Percentiles rank a stretch among this genome's conserved stretches.
Evolutionary conservation across 805 yeast species (phyloP).

Genomic region (Zygoascus flipseniorum): DNA sequence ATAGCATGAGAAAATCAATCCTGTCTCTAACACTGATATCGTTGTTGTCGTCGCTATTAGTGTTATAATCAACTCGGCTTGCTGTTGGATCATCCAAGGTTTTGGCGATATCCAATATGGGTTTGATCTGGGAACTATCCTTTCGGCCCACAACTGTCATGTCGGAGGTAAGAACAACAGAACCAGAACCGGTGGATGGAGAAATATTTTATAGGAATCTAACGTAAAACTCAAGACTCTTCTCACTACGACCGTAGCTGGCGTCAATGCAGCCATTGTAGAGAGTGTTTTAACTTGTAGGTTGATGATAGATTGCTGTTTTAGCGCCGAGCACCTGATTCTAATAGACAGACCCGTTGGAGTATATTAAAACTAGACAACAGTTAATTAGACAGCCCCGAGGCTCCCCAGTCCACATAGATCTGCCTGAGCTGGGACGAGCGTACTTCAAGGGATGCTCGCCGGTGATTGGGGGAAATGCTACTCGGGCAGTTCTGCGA

Average conservation of each 20-base stretch:
- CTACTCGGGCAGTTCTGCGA: conserved; percentile 64
- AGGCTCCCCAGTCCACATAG: background rate
- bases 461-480: conserved; percentile 66
- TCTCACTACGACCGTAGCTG: conserved; percentile 30
- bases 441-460: conserved; percentile 52
- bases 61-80: too few species aligned
- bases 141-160: background rate
- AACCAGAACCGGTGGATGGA: background rate
- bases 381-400: conserved; percentile 25
- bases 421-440: conserved; percentile 6
- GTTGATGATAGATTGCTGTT: conserved; percentile 7
- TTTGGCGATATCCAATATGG: too few species aligned
- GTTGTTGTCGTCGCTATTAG: too few species aligned
- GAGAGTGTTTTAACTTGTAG: conserved; percentile 31
- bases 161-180: background rate
- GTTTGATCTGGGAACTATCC: too few species aligned
- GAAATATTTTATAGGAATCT: background rate
- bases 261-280: conserved; percentile 29
- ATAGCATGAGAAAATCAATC: too few species aligned
- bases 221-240: conserved; percentile 15
- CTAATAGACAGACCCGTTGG: conserved; percentile 33
- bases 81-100: too few species aligned
- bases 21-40: too few species aligned
- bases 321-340: conserved; percentile 3
- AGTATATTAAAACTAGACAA: conserved; percentile 30